Base-by-base conservation (phyloP, 371 early-diverging fungal genomes). In the Apophysomyces elegans region DNA sequence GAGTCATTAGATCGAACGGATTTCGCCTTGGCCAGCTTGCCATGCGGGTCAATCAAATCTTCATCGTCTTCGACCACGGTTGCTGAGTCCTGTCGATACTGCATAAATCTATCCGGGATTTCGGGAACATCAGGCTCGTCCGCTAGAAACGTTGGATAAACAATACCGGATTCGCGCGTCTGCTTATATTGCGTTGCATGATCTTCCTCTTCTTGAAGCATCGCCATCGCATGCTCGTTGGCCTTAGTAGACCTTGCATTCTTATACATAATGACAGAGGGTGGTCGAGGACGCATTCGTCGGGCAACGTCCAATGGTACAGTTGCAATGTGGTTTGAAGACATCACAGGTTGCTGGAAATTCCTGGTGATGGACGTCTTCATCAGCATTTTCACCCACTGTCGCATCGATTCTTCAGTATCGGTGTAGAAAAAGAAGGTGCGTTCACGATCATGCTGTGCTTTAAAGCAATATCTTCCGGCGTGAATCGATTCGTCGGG, bases 291-390 rank as follows among this genome's bases (percentile, higher is more conserved):
- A 4, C 84, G 76, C 84, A 86, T 76, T 68, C 83, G 76, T 44
- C 86, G 84, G 12, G 90, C 90, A 0, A 84, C 84, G 54, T 86
- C 83, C 6, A 90, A 67, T 0, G 88, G 79, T 3, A 90, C 83
- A 0, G 90, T 90, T 0, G 84, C 80, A 32, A 90, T 83, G 50
- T 85, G 88, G 70, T 87, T 86, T 18, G 88, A 88, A 7, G 88
- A 87, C 64, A 90, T 82, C 39, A 90, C 90, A 41, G 90, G 90
- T 50, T 12, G 88, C 86, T 71, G 70, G n/a, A 60, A 69, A 66
- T 89, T 87, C 9, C 89, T 78, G 18, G 83, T 78, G 68, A 91
- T 91, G 0, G 91, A 88, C n/a, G 89, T 84, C 64, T 91, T 91
- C 83, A 90, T 90, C 61, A 91, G 64, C 36, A 85, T 84, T 44